A percentile compares a stretch with the other conserved stretches of the same genome.
These are phyloP conservation scores for Fusarium pseudocircinatum DNA, from an alignment of 2,329 filamentous ascomycete genomes.

Conservation along the genomic window DNA sequence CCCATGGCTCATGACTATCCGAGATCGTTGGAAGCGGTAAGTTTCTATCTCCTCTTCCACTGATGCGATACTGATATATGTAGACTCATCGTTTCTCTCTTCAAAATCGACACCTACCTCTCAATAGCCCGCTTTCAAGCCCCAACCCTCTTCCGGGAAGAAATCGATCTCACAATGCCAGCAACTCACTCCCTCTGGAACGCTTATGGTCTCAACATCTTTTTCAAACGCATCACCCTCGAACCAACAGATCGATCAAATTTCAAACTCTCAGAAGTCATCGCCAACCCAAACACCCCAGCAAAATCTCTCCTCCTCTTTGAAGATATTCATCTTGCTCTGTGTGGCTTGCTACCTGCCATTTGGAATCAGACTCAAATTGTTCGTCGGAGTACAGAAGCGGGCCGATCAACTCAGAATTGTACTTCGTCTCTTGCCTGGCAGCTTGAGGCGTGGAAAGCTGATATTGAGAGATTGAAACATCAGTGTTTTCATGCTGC, in stretches of 20 bases:
- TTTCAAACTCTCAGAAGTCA: slow-evolving; percentile 46
- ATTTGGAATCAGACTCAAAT: slow-evolving; percentile 47
- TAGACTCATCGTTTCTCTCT: slow-evolving; percentile 48
- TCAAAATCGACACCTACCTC: slow-evolving; percentile 53
- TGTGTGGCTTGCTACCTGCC: slow-evolving; percentile 44
- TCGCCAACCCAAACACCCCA: slow-evolving; percentile 40
- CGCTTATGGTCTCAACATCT: slow-evolving; percentile 49
- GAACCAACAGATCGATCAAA: slow-evolving; percentile 47
- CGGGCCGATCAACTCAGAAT: slow-evolving; percentile 3
- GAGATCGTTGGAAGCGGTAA: slow-evolving; percentile 51
- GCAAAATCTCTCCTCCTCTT: slow-evolving; percentile 43
- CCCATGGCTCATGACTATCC: slow-evolving; percentile 46
- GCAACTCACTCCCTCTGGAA: slow-evolving; percentile 51
- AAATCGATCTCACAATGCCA: slow-evolving; percentile 49
- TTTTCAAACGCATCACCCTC: slow-evolving; percentile 46
- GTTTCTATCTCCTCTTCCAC: background rate
- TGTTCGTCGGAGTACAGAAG: slow-evolving; percentile 33
- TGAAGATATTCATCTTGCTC: slow-evolving; percentile 48
- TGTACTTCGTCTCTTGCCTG: slow-evolving; percentile 32
- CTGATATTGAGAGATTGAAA: slow-evolving; percentile 37
- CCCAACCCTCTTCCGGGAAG: slow-evolving; percentile 47
- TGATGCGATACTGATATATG: background rate
- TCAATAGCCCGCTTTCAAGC: slow-evolving; percentile 47
- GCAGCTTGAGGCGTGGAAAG: slow-evolving; percentile 43
- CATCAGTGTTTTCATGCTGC: slow-evolving; percentile 29